These are phyloP conservation scores for Boletus tomentosulus DNA, from an alignment of 768 basidiomycete genomes.

Conservation along the genomic window DNA sequence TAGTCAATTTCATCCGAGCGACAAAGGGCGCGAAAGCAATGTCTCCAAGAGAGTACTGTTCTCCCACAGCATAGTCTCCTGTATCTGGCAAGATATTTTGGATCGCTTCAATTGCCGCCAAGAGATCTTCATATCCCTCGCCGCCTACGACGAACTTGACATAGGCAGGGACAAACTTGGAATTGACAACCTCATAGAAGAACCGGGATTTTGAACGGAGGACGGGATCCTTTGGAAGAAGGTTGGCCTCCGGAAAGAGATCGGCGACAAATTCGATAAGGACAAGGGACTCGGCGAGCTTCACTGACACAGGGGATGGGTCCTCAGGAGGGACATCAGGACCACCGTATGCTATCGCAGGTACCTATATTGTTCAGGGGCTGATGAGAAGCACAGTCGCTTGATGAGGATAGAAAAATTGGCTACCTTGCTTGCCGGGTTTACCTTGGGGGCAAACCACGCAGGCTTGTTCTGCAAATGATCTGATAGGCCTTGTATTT, in stretches of 20 bases:
- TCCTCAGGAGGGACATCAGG: conserved; percentile 49
- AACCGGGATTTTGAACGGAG: conserved; percentile 56
- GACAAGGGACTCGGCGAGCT: conserved; percentile 61
- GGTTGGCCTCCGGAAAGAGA: conserved; percentile 42
- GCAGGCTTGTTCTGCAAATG: conserved; percentile 60
- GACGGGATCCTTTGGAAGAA: conserved; percentile 56
- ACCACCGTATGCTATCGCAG: conserved; percentile 55
- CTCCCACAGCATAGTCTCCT: conserved; percentile 37
- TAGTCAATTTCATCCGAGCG: conserved; percentile 43
- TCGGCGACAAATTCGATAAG: conserved; percentile 67
- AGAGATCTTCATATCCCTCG: conserved; percentile 38
- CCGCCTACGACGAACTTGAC: conserved; percentile 36
- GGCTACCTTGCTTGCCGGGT: conserved; percentile 60
- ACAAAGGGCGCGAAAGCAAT: conserved; percentile 58
- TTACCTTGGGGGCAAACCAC: conserved; percentile 64
- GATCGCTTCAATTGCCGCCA: conserved; percentile 43
- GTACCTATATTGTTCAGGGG: conserved; percentile 5
- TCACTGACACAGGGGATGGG: conserved; percentile 57
- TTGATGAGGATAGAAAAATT: not conserved
- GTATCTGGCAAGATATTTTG: conserved; percentile 45
- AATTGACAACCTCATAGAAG: conserved; percentile 54
- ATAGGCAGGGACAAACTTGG: conserved; percentile 41
- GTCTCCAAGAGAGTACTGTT: conserved; percentile 51
- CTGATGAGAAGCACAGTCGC: not conserved
- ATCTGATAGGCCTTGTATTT: conserved; percentile 51